Conservation (phyloP, 2,329 filamentous ascomycete genomes). For the Fusarium pseudograminearum region DNA sequence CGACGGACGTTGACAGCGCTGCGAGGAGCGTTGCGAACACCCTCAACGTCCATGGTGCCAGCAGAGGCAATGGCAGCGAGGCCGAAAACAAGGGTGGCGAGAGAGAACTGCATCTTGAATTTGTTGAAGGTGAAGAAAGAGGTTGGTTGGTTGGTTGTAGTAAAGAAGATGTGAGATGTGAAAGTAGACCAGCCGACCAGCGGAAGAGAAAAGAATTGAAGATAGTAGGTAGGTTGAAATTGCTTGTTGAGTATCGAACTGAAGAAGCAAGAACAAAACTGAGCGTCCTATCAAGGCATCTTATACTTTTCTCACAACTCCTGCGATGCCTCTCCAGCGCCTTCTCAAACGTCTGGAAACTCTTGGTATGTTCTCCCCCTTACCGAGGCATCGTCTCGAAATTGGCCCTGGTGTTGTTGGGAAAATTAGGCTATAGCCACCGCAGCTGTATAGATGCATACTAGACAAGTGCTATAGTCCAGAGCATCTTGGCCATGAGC, state of each 20-base stretch:
- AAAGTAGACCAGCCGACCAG: constrained; percentile 26
- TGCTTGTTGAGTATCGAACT: constrained; percentile 18
- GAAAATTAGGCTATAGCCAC: constrained; percentile 1
- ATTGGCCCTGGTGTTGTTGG: constrained; percentile 1
- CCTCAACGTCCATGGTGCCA: constrained; percentile 14
- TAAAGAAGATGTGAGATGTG: constrained; percentile 4
- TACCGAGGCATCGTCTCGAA: constrained; percentile 6
- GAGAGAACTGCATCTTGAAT: constrained; percentile 21
- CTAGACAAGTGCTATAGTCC: not conserved
- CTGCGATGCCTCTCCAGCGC: not conserved
- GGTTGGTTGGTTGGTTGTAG: not conserved
- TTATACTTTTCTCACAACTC: constrained; percentile 16
- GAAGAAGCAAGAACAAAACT: constrained; percentile 9
- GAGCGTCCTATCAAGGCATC: not conserved
- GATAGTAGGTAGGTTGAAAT: not conserved
- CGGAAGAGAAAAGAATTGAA: constrained; percentile 27
- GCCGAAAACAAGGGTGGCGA: constrained; percentile 21
- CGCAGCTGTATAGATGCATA: not conserved
- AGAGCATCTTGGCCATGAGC: not conserved
- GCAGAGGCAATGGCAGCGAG: constrained; percentile 18
- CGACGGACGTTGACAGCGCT: not conserved
- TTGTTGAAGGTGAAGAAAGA: not conserved
- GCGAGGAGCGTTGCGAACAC: constrained; percentile 16
- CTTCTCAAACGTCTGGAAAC: constrained; percentile 6
- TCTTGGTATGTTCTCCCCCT: not conserved